Conservation (phyloP, 2,329 filamentous ascomycete species). For the Juglanconis oblonga region DNA sequence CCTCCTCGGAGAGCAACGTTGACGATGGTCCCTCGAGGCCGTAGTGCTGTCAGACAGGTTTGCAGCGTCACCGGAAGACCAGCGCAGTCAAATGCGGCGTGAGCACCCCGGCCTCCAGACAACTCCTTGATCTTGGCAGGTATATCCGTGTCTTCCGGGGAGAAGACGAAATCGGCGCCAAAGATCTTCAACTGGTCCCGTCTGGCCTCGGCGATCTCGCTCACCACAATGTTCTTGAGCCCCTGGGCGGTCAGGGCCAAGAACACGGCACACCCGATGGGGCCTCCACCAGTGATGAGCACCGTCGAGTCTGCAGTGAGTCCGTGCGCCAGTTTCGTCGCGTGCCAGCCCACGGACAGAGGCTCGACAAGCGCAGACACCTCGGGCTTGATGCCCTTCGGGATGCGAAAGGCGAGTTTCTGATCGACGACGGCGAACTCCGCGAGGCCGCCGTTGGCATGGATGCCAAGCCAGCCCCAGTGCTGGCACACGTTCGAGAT, state of each 20-base stretch:
- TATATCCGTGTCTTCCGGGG: constrained; percentile 18
- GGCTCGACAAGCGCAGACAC: constrained; percentile 60
- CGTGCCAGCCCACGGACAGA: constrained; percentile 63
- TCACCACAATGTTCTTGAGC: constrained; percentile 55
- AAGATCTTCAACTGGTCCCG: constrained; percentile 49
- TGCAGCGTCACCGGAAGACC: constrained; percentile 40
- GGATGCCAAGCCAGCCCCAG: constrained; percentile 37
- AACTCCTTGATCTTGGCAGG: constrained; percentile 2
- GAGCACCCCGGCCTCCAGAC: constrained; percentile 18
- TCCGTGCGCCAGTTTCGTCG: constrained; percentile 28
- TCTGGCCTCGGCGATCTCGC: constrained; percentile 49
- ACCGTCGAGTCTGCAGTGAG: constrained; percentile 40
- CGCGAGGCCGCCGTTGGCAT: constrained; percentile 47
- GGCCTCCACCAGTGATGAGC: constrained; percentile 58
- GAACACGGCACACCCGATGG: constrained; percentile 59
- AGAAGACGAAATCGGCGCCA: constrained; percentile 39
- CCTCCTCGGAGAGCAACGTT: constrained; percentile 24
- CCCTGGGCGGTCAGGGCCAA: constrained; percentile 54
- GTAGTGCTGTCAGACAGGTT: constrained; percentile 21
- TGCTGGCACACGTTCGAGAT: constrained; percentile 30
- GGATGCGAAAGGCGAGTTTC: constrained; percentile 43
- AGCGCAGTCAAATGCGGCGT: constrained; percentile 23
- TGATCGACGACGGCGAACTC: constrained; percentile 49
- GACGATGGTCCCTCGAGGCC: constrained; percentile 21
- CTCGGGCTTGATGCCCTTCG: constrained; percentile 47